Evolutionary conservation across 495 filamentous ascomycete genomes (phyloP), one percentile per base, ranked within the genome.

Genomic region (Hypoxylon cercidicola): DNA sequence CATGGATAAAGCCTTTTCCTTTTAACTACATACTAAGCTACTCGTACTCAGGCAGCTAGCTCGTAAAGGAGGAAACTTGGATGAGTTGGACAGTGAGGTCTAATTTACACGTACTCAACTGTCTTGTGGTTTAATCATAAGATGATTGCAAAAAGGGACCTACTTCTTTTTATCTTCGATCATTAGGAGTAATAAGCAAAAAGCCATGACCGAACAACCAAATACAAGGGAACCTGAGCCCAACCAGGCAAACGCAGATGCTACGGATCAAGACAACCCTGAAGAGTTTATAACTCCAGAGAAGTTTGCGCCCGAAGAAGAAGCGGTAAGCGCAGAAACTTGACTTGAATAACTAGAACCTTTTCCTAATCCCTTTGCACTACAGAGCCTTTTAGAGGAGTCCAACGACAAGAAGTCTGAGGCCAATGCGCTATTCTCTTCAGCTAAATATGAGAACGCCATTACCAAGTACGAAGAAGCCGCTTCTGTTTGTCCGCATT

Each of bases 401-500:
- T 90, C 93, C 13, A 87, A 90, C 67, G 74, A 85, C 8, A 88
- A 89, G 58, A 96, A 97, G 77, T 66, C 83, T 2, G 82, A 88
- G 64, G 95, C 93, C 9, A 99, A 97, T 72, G 67, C 81, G 16
- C 81, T 93, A 20, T 99, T 97, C 75, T 78, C 82, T 2, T 83
- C 84, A 11, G 84, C 84, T 16, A 85, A 85, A 55, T 97, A 91
- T 78, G 86, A 89, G 65, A 87, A 90, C 68, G 95, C 95, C n/a
- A 90, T 97, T 66, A 88, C 89, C 73, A 88, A 85, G 69, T 99
- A 99, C 79, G 90, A 93, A 68, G 85, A 90, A 58, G 95, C 95
- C 19, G 81, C 97, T 1, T 82, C 88, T 28, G 83, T 88, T 16
- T 95, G 91, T 60, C 95, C 95, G 1, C 90, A 85, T 64, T 97